Conservation (phyloP, 352 stramenopile genomes). For the Phytophthora nicotianae region DNA sequence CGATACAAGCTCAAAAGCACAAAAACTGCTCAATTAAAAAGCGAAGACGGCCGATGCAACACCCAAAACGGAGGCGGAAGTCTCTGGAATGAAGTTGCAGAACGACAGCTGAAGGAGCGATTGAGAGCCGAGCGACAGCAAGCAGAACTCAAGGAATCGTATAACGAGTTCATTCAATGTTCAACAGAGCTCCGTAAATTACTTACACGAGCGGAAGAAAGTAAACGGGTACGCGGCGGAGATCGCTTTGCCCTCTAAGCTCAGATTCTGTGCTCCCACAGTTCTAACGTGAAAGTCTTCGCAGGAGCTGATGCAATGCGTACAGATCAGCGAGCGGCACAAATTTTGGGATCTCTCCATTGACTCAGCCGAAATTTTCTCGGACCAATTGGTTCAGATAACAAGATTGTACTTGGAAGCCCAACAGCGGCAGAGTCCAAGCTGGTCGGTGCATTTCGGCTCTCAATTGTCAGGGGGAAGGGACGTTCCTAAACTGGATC, state of each 20-base stretch:
- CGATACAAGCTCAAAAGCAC: constrained; percentile 3
- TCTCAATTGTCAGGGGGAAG: not conserved
- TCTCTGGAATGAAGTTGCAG: constrained; percentile 20
- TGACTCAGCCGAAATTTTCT: not conserved
- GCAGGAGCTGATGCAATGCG: not conserved
- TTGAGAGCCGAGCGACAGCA: constrained; percentile 25
- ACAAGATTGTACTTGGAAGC: not conserved
- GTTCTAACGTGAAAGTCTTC: not conserved
- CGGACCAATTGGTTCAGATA: not conserved
- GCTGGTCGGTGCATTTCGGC: not conserved
- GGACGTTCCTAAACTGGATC: not conserved
- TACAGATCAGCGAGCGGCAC: not conserved
- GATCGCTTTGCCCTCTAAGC: too few relatives aligned
- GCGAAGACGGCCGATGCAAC: not conserved
- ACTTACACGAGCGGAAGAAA: not conserved
- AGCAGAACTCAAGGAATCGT: constrained; percentile 15
- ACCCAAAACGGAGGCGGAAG: not conserved
- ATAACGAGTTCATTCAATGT: not conserved
- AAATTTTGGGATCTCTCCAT: not conserved
- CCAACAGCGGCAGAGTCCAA: not conserved
- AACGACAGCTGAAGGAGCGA: constrained; percentile 24
- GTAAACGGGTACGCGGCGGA: not conserved
- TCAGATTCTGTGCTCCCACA: not conserved
- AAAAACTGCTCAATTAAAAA: not conserved
- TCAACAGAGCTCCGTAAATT: not conserved